phyloP scores from a whole-genome alignment of 2,329 filamentous ascomycete genomes.

The Hypoxylon rubiginosum region DNA sequence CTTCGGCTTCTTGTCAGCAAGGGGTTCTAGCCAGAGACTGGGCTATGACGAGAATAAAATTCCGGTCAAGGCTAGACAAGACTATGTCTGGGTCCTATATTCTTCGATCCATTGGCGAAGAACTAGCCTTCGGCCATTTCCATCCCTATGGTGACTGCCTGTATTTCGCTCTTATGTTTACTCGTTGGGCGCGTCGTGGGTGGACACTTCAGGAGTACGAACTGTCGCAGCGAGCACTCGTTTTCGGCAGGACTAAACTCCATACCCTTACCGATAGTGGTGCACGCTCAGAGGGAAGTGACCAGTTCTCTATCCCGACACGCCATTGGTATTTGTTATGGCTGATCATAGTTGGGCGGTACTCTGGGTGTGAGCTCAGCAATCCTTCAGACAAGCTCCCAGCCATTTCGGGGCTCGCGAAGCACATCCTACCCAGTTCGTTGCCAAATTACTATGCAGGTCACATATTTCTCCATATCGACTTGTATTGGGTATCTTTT shows the following conservation, averaged over 20 bases:
- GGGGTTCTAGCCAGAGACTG: constrained; percentile 14
- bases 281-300: constrained; percentile 14
- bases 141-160: constrained; percentile 4
- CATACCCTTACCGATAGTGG: constrained; percentile 18
- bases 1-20: constrained; percentile 24
- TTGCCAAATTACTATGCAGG: constrained; percentile 5
- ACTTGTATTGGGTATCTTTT: constrained; percentile 3
- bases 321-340: not conserved
- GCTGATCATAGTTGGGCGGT: constrained; percentile 1
- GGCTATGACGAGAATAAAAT: constrained; percentile 10
- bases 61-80: constrained; percentile 2
- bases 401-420: constrained; percentile 23
- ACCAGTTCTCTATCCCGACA: too few relatives aligned
- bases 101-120: constrained; percentile 13
- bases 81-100: constrained; percentile 21
- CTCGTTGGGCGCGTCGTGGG: constrained; percentile 18
- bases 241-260: constrained; percentile 20
- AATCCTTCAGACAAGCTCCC: constrained; percentile 22
- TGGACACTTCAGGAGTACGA: constrained; percentile 28
- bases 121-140: not conserved
- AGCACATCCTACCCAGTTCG: not conserved
- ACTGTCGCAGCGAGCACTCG: constrained; percentile 11
- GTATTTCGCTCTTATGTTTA: constrained; percentile 1
- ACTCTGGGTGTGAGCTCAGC: constrained; percentile 15
- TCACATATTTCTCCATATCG: constrained; percentile 12